Percentiles rank a stretch among this genome's conserved stretches.
These are phyloP conservation scores for Prunus armeniaca DNA, from an alignment of 306 rosid genomes.

Conservation along the genomic window DNA sequence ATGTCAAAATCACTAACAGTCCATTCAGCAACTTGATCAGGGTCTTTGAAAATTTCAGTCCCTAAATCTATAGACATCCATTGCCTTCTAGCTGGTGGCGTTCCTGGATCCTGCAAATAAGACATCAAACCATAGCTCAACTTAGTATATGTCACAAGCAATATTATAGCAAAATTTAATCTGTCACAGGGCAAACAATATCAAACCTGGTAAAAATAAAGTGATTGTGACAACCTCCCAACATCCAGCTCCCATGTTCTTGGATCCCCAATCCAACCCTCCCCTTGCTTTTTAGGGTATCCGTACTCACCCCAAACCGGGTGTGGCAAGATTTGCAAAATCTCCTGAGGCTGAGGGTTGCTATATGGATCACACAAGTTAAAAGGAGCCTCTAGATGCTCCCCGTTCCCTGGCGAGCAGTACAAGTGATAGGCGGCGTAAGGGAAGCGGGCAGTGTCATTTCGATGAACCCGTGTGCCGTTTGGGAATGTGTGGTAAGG, in stretches of 20 bases:
- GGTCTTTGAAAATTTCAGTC: constrained; percentile 40
- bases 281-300: constrained; percentile 51
- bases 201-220: constrained; percentile 57
- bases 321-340: constrained; percentile 59
- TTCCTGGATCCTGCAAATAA: constrained; percentile 39
- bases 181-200: neutral
- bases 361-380: constrained; percentile 52
- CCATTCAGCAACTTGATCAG: constrained; percentile 42
- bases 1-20: constrained; percentile 39
- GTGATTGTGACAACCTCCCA: constrained; percentile 62
- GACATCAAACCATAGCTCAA: neutral
- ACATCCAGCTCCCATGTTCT: constrained; percentile 69
- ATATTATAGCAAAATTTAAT: neutral
- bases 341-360: constrained; percentile 69
- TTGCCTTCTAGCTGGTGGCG: constrained; percentile 32
- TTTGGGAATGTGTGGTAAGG: constrained; percentile 58
- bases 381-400: constrained; percentile 39
- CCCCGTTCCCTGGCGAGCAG: constrained; percentile 52
- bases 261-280: constrained; percentile 61
- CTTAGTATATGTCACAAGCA: neutral
- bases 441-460: constrained; percentile 39
- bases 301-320: constrained; percentile 62
- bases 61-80: constrained; percentile 45
- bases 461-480: constrained; percentile 45
- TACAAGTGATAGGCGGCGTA: constrained; percentile 55